Evolutionary conservation across 2,329 filamentous ascomycete genomes (phyloP), one percentile per base, ranked within the genome.

Genomic region (Thielaviopsis euricoi): DNA sequence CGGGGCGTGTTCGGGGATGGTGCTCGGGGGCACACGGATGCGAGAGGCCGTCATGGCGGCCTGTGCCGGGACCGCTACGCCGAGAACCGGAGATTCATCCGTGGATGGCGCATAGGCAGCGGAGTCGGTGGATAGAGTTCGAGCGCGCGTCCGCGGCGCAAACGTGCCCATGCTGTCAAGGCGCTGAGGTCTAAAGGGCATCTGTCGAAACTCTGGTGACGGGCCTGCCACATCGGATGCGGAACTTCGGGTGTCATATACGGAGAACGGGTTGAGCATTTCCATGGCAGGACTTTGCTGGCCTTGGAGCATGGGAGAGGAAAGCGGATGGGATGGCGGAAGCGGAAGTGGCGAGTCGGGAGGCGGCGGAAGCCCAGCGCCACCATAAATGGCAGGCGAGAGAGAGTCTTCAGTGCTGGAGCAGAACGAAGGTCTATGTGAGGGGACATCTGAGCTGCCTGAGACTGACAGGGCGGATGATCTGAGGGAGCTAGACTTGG

Each of bases 401-500:
- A 46, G 43, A 9, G 33, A 23, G 37, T 21, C 12, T 5, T 49
- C 50, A n/a, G 13, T 17, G 15, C 37, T n/a, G 7, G 37, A 15
- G 37, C 37, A 15, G 17, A 17, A 43, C 1, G 37, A 43, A 6
- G 29, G 29, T 43, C 37, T n/a, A 43, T 43, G 13, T n/a, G 37
- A 43, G 15, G 37, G 17, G 17, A n/a, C 37, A 17, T 43, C 37
- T n/a, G 13, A n/a, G 15, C 37, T n/a, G 13, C 5, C 15, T 10
- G 37, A 43, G 17, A 43, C 37, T 43, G 37, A 43, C 37, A n/a
- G 37, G 7, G 37, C 37, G 2, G 37, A 43, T 2, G 37, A 43
- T n/a, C 15, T 43, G 17, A n/a, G n/a, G 2, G 37, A n/a, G 3
- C 50, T 49, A 10, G 65, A 49, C 63, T 66, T 63, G 56, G 58